Percentiles rank a stretch among this genome's conserved stretches.
Conservation (phyloP, 306 rosid species). For the Sophora flavescens region DNA sequence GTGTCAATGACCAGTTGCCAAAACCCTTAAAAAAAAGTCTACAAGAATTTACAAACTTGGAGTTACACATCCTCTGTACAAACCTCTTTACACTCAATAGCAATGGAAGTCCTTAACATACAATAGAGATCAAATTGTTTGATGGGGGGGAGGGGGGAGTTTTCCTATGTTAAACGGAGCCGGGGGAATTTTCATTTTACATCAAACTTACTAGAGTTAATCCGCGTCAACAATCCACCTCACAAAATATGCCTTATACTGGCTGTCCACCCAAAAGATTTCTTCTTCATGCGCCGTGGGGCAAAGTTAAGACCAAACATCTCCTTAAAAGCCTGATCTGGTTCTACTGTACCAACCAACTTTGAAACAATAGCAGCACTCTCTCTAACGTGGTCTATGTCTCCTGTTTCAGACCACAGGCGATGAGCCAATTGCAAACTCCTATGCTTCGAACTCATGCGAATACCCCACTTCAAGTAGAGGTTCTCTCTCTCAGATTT, state of each 20-base stretch:
- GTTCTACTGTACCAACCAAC: constrained; percentile 74
- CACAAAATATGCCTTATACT: constrained; percentile 57
- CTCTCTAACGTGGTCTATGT: constrained; percentile 63
- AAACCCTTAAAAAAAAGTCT: too few relatives aligned
- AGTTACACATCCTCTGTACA: constrained; percentile 36
- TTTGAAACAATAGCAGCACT: constrained; percentile 81
- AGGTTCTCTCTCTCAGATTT: constrained; percentile 71
- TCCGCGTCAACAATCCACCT: constrained; percentile 29
- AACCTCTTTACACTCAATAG: constrained; percentile 49
- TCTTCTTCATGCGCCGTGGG: constrained; percentile 52
- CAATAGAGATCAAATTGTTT: constrained; percentile 23
- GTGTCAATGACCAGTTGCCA: too few relatives aligned
- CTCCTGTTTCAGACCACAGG: constrained; percentile 65
- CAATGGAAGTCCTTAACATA: constrained; percentile 34
- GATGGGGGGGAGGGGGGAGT: neutral
- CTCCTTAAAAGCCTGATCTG: constrained; percentile 92
- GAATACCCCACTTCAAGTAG: constrained; percentile 76
- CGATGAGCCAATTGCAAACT: constrained; percentile 74
- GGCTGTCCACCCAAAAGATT: constrained; percentile 57
- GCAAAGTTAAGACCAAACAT: constrained; percentile 95
- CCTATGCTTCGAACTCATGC: constrained; percentile 66
- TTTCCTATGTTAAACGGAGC: constrained; percentile 48
- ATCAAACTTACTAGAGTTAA: constrained; percentile 38
- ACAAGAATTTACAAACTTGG: constrained; percentile 17
- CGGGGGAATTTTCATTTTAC: constrained; percentile 26